Conservation (phyloP, 83 land plant genomes). For the Thuja plicata region DNA sequence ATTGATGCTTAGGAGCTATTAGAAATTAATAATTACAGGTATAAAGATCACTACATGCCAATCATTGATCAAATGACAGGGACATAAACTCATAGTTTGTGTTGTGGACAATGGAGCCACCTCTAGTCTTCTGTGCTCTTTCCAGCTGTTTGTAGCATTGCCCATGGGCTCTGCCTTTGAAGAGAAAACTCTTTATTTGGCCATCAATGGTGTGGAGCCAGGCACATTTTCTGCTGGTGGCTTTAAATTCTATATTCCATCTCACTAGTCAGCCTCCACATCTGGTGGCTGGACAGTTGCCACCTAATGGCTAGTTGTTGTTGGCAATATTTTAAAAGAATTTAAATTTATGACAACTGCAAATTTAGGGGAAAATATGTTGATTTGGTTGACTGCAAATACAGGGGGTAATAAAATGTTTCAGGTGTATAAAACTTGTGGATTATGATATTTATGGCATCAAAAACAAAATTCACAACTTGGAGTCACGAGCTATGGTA, state of each 20-base stretch:
- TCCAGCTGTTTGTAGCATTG: background rate
- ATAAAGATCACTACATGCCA: background rate
- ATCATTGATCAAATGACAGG: background rate
- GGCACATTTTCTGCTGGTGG: background rate
- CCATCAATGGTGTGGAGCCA: no score
- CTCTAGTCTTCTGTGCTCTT: background rate
- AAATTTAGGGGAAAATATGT: no score
- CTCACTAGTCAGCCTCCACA: background rate
- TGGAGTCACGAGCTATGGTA: no score
- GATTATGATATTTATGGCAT: no score
- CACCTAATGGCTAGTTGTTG: no score
- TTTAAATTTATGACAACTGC: no score
- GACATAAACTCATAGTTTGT: background rate
- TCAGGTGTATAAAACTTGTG: no score
- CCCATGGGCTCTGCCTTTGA: background rate
- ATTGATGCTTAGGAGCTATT: background rate
- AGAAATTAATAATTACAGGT: background rate
- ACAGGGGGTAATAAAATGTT: no score
- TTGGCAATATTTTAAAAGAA: no score
- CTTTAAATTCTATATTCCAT: background rate
- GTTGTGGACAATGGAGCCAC: background rate
- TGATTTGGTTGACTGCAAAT: no score
- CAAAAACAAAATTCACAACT: no score
- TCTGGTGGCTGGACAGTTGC: background rate
- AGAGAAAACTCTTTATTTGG: no score